Evolutionary conservation across 176 grass and related monocot genomes (phyloP).

Genomic region (Sorghum bicolor): Sorghum_bicolor_NCBIv3 NC_012873.2:52857001-52857500

Average conservation of each 20-base stretch:
- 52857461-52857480: conserved; percentile 12
- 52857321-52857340: background rate
- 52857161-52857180: background rate
- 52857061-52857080: background rate
- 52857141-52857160: background rate
- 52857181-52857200: conserved; percentile 1
- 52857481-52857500: conserved; percentile 21
- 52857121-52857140: background rate
- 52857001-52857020: conserved; percentile 18
- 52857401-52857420: background rate
- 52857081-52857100: background rate
- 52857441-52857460: conserved; percentile 13
- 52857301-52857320: background rate
- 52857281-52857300: background rate
- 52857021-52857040: background rate
- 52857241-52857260: background rate
- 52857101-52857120: background rate
- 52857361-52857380: conserved; percentile 1
- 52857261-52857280: background rate
- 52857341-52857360: background rate
- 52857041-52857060: background rate
- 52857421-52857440: background rate
- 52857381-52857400: background rate
- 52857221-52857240: background rate
- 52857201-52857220: background rate